Evolutionary conservation across 768 basidiomycete genomes (phyloP).

Genomic region (Tricholoma bakamatsutake): DNA sequence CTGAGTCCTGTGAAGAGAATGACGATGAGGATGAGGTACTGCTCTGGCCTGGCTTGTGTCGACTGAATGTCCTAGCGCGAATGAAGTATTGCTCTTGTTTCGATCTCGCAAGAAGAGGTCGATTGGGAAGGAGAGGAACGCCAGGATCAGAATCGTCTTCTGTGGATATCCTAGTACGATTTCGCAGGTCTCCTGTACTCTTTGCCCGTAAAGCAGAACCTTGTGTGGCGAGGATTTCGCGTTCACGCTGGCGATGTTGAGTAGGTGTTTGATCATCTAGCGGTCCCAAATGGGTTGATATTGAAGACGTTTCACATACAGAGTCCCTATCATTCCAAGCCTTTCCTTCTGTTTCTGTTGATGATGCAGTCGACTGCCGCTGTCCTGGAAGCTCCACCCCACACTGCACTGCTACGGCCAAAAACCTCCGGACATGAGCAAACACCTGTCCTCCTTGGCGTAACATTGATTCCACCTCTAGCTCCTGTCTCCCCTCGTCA

Average conservation of each 20-base stretch:
- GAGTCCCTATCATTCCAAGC: conserved; percentile 25
- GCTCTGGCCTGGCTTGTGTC: conserved; percentile 46
- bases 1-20: conserved; percentile 57
- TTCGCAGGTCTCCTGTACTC: conserved; percentile 49
- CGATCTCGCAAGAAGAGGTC: conserved; percentile 9
- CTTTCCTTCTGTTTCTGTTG: conserved; percentile 24
- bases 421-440: conserved; percentile 71
- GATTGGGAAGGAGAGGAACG: conserved; percentile 30
- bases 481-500: conserved; percentile 39
- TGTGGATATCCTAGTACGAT: conserved; percentile 14
- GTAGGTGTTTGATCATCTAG: conserved; percentile 31
- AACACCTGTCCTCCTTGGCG: conserved; percentile 77
- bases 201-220: conserved; percentile 37
- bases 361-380: conserved; percentile 28
- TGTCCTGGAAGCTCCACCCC: conserved; percentile 62
- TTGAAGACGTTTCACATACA: conserved; percentile 22
- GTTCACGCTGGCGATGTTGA: conserved; percentile 20
- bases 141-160: conserved; percentile 33
- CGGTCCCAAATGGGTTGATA: conserved; percentile 20
- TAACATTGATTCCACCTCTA: conserved; percentile 74
- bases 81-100: conserved; percentile 10
- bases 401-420: conserved; percentile 70
- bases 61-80: conserved; percentile 28
- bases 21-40: conserved; percentile 68
- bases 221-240: conserved; percentile 21